phyloP scores from a whole-genome alignment of 2,329 filamentous ascomycete species.

The Xylariaceae sp. region DNA sequence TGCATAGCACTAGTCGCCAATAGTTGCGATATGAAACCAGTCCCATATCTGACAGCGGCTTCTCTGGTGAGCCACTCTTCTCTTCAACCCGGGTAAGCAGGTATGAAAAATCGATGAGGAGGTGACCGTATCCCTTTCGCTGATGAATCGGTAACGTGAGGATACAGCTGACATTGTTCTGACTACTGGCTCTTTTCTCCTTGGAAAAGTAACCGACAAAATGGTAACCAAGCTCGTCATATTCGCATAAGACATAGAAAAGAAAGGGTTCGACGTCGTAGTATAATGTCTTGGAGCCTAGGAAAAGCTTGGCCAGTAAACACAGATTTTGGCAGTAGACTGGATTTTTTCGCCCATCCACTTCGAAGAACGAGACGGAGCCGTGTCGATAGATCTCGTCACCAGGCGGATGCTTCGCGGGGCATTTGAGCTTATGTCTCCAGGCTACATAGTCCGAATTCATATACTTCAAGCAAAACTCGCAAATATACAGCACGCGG shows the following conservation, averaged over 20 bases:
- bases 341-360: slow-evolving; percentile 92
- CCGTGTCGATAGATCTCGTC: slow-evolving; percentile 95
- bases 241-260: slow-evolving; percentile 95
- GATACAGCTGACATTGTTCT: slow-evolving; percentile 98
- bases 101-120: slow-evolving; percentile 97
- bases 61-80: slow-evolving; percentile 94
- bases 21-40: slow-evolving; percentile 96
- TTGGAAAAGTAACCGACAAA: slow-evolving; percentile 99
- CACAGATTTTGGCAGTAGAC: slow-evolving; percentile 99
- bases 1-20: slow-evolving; percentile 85
- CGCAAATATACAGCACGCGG: slow-evolving; percentile 95
- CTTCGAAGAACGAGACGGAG: slow-evolving; percentile 92
- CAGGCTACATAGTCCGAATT: slow-evolving; percentile 97
- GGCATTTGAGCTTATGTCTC: slow-evolving; percentile 95
- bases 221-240: slow-evolving; percentile 85
- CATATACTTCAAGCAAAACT: slow-evolving; percentile 99
- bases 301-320: slow-evolving; percentile 88
- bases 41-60: slow-evolving; percentile 96
- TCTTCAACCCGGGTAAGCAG: slow-evolving; percentile 87
- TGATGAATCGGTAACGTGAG: slow-evolving; percentile 94
- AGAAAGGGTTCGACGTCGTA: slow-evolving; percentile 97
- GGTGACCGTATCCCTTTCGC: slow-evolving; percentile 92
- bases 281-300: slow-evolving; percentile 97
- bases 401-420: slow-evolving; percentile 91
- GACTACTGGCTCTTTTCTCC: slow-evolving; percentile 88